Conservation (phyloP, 139 green algal genomes). For the Helicosporidium sp. region DNA sequence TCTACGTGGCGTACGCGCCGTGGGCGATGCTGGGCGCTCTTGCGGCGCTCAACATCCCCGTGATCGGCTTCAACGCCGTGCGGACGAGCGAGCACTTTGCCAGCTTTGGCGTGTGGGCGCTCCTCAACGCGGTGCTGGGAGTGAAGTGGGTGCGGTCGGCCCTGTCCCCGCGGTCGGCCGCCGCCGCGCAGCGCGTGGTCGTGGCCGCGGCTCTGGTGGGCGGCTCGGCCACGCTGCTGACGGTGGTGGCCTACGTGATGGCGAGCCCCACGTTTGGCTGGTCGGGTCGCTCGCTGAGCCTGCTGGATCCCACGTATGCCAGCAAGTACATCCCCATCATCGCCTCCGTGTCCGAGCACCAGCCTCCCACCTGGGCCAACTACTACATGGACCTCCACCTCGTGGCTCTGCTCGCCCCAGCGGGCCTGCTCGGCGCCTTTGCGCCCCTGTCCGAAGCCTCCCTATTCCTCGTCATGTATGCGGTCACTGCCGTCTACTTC, state of each 20-base stretch:
- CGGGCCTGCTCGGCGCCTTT: conserved; percentile 66
- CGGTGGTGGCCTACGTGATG: conserved; percentile 52
- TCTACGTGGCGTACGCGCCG: conserved; percentile 71
- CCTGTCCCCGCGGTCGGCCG: conserved; percentile 33
- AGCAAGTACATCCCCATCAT: conserved; percentile 96
- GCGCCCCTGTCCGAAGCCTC: conserved; percentile 52
- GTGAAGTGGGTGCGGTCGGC: conserved; percentile 22
- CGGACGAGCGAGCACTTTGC: conserved; percentile 88
- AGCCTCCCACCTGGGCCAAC: conserved; percentile 67
- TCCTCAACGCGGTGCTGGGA: conserved; percentile 53
- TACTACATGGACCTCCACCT: conserved; percentile 72
- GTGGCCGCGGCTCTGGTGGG: conserved; percentile 19
- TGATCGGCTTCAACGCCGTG: conserved; percentile 92
- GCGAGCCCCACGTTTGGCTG: conserved; percentile 81
- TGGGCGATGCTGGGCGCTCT: conserved; percentile 62
- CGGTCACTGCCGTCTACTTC: conserved; percentile 84
- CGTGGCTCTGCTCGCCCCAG: conserved; percentile 31
- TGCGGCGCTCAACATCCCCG: conserved; percentile 53
- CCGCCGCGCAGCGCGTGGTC: conserved; percentile 33
- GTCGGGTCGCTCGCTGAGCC: conserved; percentile 67
- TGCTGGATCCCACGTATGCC: conserved; percentile 91
- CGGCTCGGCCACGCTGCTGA: conserved; percentile 21
- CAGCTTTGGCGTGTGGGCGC: conserved; percentile 63
- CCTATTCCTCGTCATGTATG: conserved; percentile 87
- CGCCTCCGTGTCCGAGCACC: conserved; percentile 74